Conservation (phyloP, 73 alveolate genomes). For the Paramecium bursaria region DNA sequence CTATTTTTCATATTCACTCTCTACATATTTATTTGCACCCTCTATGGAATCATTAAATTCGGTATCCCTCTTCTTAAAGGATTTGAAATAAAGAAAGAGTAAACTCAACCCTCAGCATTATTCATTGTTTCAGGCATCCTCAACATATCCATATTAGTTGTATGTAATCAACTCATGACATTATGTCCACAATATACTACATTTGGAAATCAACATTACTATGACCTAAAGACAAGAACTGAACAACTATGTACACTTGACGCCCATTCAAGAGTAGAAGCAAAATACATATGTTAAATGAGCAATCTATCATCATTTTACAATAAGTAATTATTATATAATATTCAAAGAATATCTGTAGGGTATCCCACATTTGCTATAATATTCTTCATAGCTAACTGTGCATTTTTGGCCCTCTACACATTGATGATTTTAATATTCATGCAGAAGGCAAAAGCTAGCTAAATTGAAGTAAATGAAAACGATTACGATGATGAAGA, state of each 20-base stretch:
- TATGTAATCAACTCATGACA: slow-evolving; percentile 75
- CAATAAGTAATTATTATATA: slow-evolving; percentile 48
- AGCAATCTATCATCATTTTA: slow-evolving; percentile 66
- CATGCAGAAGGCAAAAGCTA: slow-evolving; percentile 39
- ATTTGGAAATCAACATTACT: slow-evolving; percentile 75
- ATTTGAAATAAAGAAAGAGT: slow-evolving; percentile 74
- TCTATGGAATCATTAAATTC: slow-evolving; percentile 78
- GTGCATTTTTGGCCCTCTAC: slow-evolving; percentile 39
- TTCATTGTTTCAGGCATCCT: slow-evolving; percentile 71
- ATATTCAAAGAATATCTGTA: slow-evolving; percentile 43
- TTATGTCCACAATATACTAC: slow-evolving; percentile 81
- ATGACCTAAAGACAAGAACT: slow-evolving; percentile 41
- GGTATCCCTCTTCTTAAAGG: slow-evolving; percentile 74
- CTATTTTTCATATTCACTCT: slow-evolving; percentile 71
- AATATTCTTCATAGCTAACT: slow-evolving; percentile 66
- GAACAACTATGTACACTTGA: slow-evolving; percentile 57
- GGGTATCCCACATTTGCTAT: slow-evolving; percentile 70
- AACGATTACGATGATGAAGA: slow-evolving; percentile 44
- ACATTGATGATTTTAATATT: slow-evolving; percentile 34
- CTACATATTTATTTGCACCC: slow-evolving; percentile 73
- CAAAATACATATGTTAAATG: slow-evolving; percentile 65
- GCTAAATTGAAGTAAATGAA: slow-evolving; percentile 64
- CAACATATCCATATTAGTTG: slow-evolving; percentile 74
- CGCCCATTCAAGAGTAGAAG: slow-evolving; percentile 43
- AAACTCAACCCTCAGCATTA: slow-evolving; percentile 78